A percentile compares a stretch with the other conserved stretches of the same genome.
Evolutionary conservation across 2,329 filamentous ascomycete genomes (phyloP).

Genomic region (Aureobasidium leucospermi): DNA sequence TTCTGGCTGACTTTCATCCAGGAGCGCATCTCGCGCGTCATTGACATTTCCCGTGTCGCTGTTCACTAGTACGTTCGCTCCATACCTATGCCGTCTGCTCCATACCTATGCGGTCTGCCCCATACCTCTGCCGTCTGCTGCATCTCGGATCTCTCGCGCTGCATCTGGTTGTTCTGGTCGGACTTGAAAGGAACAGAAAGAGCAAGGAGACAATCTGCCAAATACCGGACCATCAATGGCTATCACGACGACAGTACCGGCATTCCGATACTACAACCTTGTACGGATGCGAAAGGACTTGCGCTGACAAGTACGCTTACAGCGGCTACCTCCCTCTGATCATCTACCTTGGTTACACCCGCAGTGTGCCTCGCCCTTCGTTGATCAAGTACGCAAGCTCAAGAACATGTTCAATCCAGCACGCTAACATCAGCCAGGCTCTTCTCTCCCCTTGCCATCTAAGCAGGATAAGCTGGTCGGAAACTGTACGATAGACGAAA

Average conservation of each 20-base stretch:
- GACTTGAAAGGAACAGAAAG: background rate
- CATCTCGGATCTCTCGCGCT: too few relatives aligned
- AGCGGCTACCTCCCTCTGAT: constrained; percentile 96
- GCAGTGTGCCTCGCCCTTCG: constrained; percentile 83
- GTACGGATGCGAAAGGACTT: background rate
- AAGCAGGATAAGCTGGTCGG: background rate
- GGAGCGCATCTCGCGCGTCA: constrained; percentile 97
- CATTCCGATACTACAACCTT: background rate
- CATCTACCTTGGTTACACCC: constrained; percentile 93
- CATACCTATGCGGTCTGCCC: background rate
- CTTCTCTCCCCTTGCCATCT: constrained; percentile 20
- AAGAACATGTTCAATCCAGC: background rate
- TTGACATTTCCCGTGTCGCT: constrained; percentile 86
- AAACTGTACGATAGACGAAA: constrained; percentile 10
- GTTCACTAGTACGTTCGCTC: constrained; percentile 78
- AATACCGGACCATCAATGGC: too few relatives aligned
- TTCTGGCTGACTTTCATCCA: constrained; percentile 35
- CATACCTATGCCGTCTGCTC: background rate
- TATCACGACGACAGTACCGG: background rate
- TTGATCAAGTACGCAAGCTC: constrained; percentile 53
- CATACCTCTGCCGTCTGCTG: background rate
- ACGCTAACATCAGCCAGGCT: constrained; percentile 15
- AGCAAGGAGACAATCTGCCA: background rate
- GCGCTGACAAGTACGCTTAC: constrained; percentile 7
- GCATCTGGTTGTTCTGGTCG: background rate